A percentile compares a stretch with the other conserved stretches of the same genome.
phyloP scores from a whole-genome alignment of 2,329 filamentous ascomycete genomes.

The Ceratocystiopsis minuta region DNA sequence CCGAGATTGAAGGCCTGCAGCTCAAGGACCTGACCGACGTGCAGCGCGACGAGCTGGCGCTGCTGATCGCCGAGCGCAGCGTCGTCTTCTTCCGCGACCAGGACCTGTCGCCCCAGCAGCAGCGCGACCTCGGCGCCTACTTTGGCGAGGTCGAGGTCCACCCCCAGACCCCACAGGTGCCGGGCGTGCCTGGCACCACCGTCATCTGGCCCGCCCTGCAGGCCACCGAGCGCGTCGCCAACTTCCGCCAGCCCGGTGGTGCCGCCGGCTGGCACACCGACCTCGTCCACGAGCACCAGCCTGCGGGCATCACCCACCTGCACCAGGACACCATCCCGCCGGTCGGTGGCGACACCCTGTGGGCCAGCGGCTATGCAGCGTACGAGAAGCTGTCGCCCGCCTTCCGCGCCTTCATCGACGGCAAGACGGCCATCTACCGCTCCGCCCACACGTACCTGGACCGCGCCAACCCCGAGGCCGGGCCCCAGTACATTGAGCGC shows the following conservation, averaged over 20 bases:
- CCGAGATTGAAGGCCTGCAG: conserved; percentile 45
- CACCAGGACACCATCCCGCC: conserved; percentile 51
- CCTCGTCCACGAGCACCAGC: conserved; percentile 52
- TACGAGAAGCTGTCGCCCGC: conserved; percentile 56
- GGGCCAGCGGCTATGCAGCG: conserved; percentile 52
- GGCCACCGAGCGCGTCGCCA: conserved; percentile 40
- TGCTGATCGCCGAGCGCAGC: conserved; percentile 44
- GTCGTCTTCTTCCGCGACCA: conserved; percentile 53
- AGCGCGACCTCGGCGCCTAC: conserved; percentile 42
- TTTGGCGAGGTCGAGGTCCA: conserved; percentile 52
- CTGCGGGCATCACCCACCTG: conserved; percentile 51
- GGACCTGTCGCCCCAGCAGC: conserved; percentile 41
- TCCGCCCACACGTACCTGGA: conserved; percentile 52
- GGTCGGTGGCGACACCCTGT: conserved; percentile 52
- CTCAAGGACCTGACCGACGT: conserved; percentile 40
- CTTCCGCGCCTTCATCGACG: conserved; percentile 55
- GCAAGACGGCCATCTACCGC: conserved; percentile 43
- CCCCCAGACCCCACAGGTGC: conserved; percentile 53
- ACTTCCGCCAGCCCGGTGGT: conserved; percentile 49
- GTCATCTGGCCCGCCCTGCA: conserved; percentile 55
- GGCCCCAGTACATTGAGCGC: conserved; percentile 49
- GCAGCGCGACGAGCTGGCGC: conserved; percentile 42
- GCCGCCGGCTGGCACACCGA: conserved; percentile 54
- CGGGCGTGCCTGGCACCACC: conserved; percentile 43
- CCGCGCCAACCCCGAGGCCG: conserved; percentile 38